Evolutionary conservation across 2,329 filamentous ascomycete species (phyloP), one percentile per base, ranked within the genome.

Genomic region (Pseudocercospora eumusae): DNA sequence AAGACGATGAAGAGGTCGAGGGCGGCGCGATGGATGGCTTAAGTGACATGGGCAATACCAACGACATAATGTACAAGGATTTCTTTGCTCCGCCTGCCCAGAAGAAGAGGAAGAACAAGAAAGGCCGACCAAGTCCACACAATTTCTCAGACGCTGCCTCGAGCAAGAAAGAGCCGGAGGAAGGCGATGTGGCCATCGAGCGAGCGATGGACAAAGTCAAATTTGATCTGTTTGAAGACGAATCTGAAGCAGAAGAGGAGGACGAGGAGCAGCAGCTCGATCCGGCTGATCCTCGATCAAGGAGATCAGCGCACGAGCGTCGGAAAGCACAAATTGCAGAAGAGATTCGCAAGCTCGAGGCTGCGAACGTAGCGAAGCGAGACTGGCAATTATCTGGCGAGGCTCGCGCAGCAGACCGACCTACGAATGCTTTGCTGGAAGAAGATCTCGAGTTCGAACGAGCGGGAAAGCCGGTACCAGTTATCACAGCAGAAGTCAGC

Each of bases 361-460:
- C 91, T 3, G 91, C 88, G 27, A 93, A 93, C 59, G 88, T 98
- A 0, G 89, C 91, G 28, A 96, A 96, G 78, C 88, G 92, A 62
- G 87, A 93, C 71, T 99, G 95, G 95, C 90, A 91, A 18, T 80
- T 98, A 57, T 85, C 89, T 9, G 95, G 95, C 72, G 95, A 99
- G 81, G 93, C 93, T 4, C 84, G 87, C 54, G 93, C 91, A 1
- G 82, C 83, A 0, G 91, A 95, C 68, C 86, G 95, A 36, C 95
- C 95, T 0, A 75, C 92, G 58, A 98, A 99, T 79, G 97, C 93
- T 0, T 84, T 99, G 2, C 85, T 99, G 0, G 93, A 98, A 74
- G 87, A 98, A 78, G 92, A 98, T 71, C 84, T 99, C 25, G 93
- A 98, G 68, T 99, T 98, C 73, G 95, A 99, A 78, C 88, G 96